Percentiles rank a stretch among this genome's conserved stretches.
These are phyloP conservation scores for Talaromyces sp. DNA, from an alignment of 2,329 filamentous ascomycete species.

Conservation along the genomic window DNA sequence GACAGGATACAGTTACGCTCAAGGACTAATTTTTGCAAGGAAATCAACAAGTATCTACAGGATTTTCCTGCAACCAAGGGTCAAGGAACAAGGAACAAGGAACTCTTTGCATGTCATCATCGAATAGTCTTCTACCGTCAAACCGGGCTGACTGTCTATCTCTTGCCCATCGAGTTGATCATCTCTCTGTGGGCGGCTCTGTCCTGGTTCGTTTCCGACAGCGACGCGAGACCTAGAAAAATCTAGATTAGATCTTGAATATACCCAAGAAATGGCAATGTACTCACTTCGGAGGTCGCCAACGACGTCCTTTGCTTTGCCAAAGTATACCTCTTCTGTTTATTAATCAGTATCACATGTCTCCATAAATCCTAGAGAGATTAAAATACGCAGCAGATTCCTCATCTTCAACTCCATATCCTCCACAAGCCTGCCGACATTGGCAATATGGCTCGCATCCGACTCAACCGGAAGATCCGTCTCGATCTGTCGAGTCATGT, in stretches of 20 bases:
- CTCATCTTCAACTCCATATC: constrained; percentile 99
- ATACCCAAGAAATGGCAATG: background rate
- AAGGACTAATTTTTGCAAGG: background rate
- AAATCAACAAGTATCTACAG: background rate
- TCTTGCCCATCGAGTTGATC: constrained; percentile 56
- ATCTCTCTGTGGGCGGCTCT: constrained; percentile 83
- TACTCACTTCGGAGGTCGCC: constrained; percentile 78
- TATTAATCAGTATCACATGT: background rate
- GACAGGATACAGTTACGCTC: background rate
- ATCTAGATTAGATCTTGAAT: constrained; percentile 13
- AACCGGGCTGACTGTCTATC: background rate
- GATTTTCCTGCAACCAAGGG: background rate
- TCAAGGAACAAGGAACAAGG: background rate
- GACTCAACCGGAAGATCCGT: constrained; percentile 83
- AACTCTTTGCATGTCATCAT: background rate
- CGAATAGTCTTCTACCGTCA: background rate
- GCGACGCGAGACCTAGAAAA: constrained; percentile 58
- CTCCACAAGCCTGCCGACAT: constrained; percentile 89
- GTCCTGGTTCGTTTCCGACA: constrained; percentile 81
- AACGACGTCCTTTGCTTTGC: constrained; percentile 97
- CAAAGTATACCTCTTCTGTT: constrained; percentile 92
- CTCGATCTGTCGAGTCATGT: constrained; percentile 97
- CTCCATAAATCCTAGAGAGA: background rate
- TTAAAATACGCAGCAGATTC: constrained; percentile 67
- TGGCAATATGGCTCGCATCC: constrained; percentile 90